Evolutionary conservation across 2,329 filamentous ascomycete genomes (phyloP).

Genomic region (Fonsecaea erecta): DNA sequence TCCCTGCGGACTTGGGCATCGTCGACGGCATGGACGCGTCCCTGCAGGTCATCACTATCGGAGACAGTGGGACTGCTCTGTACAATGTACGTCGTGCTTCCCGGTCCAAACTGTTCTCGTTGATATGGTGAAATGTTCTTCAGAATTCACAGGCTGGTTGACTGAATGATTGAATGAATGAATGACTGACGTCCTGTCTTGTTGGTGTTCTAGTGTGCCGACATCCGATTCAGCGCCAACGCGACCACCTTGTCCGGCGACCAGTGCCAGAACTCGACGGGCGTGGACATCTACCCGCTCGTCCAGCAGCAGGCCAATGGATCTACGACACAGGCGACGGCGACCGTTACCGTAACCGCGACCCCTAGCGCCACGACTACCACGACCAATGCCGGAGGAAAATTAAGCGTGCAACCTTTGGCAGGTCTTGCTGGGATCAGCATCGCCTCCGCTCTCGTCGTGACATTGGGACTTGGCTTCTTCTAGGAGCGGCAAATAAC

Average conservation of each 20-base stretch:
- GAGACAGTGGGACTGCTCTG: slow-evolving; percentile 46
- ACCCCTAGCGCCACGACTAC: slow-evolving; percentile 16
- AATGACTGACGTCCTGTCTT: neutral
- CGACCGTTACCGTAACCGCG: slow-evolving; percentile 22
- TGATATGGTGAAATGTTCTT: neutral
- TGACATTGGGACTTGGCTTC: neutral
- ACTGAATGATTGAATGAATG: neutral
- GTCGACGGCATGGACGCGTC: slow-evolving; percentile 47
- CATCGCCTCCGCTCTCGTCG: neutral
- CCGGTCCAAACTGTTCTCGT: neutral
- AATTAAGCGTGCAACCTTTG: neutral
- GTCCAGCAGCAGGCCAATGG: slow-evolving; percentile 26
- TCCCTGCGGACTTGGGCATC: slow-evolving; percentile 41
- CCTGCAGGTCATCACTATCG: slow-evolving; percentile 53
- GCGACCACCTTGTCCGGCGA: slow-evolving; percentile 45
- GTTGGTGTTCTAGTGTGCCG: slow-evolving; percentile 45
- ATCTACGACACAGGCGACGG: neutral
- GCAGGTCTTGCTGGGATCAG: neutral
- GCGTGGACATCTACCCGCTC: slow-evolving; percentile 43
- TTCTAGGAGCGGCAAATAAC: neutral
- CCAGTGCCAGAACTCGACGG: slow-evolving; percentile 48
- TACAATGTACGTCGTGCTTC: slow-evolving; percentile 51
- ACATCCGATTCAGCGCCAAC: slow-evolving; percentile 49
- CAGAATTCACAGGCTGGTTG: neutral
- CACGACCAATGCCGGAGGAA: neutral